A percentile compares a stretch with the other conserved stretches of the same genome.
phyloP scores from a whole-genome alignment of 1,139 yeast species.

The Saccharomyces hybrid region DNA sequence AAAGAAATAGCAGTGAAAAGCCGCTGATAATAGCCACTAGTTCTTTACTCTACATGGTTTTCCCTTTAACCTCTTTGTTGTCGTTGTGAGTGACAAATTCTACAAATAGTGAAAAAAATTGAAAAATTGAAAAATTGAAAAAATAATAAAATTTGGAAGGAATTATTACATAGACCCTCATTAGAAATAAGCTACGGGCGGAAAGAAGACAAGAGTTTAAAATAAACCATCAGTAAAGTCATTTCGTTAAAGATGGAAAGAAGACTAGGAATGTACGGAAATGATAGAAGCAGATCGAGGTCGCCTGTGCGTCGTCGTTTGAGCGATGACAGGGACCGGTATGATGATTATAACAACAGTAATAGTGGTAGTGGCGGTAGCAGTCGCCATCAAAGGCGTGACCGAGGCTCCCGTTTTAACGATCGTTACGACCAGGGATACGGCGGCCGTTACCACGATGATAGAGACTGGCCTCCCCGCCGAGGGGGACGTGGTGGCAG shows the following conservation, averaged over 20 bases:
- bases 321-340: conserved; percentile 13
- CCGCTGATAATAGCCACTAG: not conserved
- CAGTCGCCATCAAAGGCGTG: conserved; percentile 14
- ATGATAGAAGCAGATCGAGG: conserved; percentile 24
- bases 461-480: conserved; percentile 4
- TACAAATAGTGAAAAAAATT: not conserved
- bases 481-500: conserved; percentile 29
- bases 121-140: not conserved
- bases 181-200: not conserved
- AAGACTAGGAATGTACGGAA: conserved; percentile 4
- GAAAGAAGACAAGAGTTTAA: not conserved
- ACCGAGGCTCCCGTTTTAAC: conserved; percentile 11
- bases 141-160: not conserved
- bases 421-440: conserved; percentile 14
- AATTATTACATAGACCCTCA: not conserved
- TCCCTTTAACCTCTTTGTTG: not conserved
- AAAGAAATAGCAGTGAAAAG: conserved; percentile 13
- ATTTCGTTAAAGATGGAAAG: not conserved
- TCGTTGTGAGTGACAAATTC: conserved; percentile 7
- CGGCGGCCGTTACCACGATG: conserved; percentile 1
- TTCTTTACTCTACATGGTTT: not conserved
- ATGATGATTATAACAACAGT: conserved; percentile 14
- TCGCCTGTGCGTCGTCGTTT: conserved; percentile 23
- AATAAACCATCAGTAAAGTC: not conserved
- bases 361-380: conserved; percentile 25